Conservation (phyloP, 2,329 filamentous ascomycete genomes). For the Aspergillus sp. region DNA sequence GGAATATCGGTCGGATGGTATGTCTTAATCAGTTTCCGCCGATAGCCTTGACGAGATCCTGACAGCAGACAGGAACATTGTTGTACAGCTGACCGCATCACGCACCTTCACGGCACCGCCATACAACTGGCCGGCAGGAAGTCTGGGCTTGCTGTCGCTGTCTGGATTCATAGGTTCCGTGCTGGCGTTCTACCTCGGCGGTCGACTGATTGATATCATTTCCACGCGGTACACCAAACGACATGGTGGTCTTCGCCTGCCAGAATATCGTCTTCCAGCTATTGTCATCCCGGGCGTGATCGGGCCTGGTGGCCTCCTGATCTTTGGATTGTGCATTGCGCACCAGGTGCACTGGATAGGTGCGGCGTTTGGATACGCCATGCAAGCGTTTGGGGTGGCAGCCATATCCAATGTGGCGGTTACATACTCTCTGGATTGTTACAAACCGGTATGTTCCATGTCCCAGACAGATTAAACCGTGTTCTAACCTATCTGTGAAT, state of each 20-base stretch:
- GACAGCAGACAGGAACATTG: conserved; percentile 24
- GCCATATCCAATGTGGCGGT: conserved; percentile 29
- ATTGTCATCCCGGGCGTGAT: conserved; percentile 25
- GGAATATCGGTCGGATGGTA: conserved; percentile 28
- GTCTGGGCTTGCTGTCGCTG: conserved; percentile 24
- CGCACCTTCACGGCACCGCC: conserved; percentile 25
- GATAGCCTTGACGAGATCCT: not conserved
- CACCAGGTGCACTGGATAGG: conserved; percentile 25
- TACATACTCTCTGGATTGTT: conserved; percentile 26
- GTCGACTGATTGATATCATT: conserved; percentile 28
- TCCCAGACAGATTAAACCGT: not conserved
- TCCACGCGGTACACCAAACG: conserved; percentile 23
- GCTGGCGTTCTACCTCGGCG: conserved; percentile 27
- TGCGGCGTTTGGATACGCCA: conserved; percentile 23
- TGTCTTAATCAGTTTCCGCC: not conserved
- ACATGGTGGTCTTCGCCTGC: conserved; percentile 20
- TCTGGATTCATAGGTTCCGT: conserved; percentile 25
- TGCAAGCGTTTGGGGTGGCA: conserved; percentile 27
- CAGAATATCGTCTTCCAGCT: conserved; percentile 28
- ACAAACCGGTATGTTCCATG: conserved; percentile 20
- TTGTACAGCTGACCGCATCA: conserved; percentile 27
- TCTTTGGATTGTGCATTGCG: conserved; percentile 25
- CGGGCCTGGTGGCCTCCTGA: conserved; percentile 23
- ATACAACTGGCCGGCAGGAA: conserved; percentile 25
- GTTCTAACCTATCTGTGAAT: not conserved